Conservation (phyloP, 495 filamentous ascomycete genomes). For the Aspergillus panamensis region DNA sequence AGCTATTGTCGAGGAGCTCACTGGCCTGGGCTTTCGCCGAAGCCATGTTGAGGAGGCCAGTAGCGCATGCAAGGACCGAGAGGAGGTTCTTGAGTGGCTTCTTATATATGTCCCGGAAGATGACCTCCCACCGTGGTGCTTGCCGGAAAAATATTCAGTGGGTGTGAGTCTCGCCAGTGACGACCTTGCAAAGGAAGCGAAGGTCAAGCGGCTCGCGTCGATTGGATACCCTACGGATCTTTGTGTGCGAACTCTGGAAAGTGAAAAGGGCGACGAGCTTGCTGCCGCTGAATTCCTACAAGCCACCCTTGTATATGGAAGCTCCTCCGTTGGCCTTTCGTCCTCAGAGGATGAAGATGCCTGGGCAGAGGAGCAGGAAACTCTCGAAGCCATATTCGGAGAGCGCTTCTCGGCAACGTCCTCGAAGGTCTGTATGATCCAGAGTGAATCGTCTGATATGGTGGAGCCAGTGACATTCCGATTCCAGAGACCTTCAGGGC, state of each 20-base stretch:
- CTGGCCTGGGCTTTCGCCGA: constrained; percentile 72
- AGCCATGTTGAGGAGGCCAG: constrained; percentile 89
- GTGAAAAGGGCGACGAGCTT: constrained; percentile 66
- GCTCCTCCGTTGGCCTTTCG: constrained; percentile 17
- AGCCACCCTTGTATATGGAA: constrained; percentile 52
- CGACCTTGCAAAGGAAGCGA: constrained; percentile 72
- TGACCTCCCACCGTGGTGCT: constrained; percentile 81
- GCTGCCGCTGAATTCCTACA: constrained; percentile 76
- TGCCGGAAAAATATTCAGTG: constrained; percentile 85
- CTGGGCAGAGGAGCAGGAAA: constrained; percentile 85
- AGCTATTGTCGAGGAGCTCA: constrained; percentile 69
- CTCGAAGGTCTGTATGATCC: constrained; percentile 60
- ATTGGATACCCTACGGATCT: constrained; percentile 83
- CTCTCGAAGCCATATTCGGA: constrained; percentile 75
- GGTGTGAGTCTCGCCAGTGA: constrained; percentile 79
- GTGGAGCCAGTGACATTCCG: constrained; percentile 42
- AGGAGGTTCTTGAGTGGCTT: constrained; percentile 90
- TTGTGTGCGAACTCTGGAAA: constrained; percentile 69
- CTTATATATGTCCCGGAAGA: constrained; percentile 96
- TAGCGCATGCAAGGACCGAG: constrained; percentile 81
- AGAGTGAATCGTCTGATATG: constrained; percentile 42
- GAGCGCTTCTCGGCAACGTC: constrained; percentile 57
- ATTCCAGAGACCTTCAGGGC: constrained; percentile 47
- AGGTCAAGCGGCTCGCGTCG: constrained; percentile 74
- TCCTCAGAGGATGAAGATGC: constrained; percentile 32